Conservation (phyloP, 106 monocot genomes). For the Dactylorhiza incarnata region DNA sequence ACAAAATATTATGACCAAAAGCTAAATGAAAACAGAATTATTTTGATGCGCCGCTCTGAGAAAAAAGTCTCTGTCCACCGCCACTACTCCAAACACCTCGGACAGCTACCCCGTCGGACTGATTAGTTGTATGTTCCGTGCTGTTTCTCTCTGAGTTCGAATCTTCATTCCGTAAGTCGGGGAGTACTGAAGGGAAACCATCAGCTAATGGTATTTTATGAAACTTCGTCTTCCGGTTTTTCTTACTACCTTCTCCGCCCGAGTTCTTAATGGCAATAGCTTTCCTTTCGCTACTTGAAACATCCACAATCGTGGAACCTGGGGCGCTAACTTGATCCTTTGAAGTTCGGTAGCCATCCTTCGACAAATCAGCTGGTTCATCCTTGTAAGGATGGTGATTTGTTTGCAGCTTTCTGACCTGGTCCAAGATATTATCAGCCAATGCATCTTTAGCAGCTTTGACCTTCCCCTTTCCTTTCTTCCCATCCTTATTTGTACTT, state of each 20-base stretch:
- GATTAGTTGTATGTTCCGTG: conserved; percentile 6
- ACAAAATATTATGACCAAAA: neutral
- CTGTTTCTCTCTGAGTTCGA: conserved; percentile 15
- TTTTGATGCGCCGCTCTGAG: neutral
- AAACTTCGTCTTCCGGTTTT: conserved; percentile 51
- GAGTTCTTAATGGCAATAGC: neutral
- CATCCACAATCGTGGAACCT: conserved; percentile 1
- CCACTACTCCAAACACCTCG: conserved; percentile 75
- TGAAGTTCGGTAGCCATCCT: conserved; percentile 55
- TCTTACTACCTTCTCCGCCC: conserved; percentile 28
- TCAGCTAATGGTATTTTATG: conserved; percentile 58
- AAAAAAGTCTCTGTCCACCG: conserved; percentile 51
- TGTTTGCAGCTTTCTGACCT: conserved; percentile 54
- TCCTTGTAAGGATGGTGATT: conserved; percentile 28
- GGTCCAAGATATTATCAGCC: conserved; percentile 38
- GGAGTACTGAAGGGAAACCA: conserved; percentile 34
- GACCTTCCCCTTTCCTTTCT: conserved; percentile 40
- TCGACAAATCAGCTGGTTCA: conserved; percentile 55
- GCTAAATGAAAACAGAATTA: neutral
- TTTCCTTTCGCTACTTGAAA: conserved; percentile 15
- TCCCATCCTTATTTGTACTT: conserved; percentile 12
- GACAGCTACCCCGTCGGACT: conserved; percentile 12
- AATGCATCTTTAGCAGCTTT: conserved; percentile 32
- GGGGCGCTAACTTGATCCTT: conserved; percentile 1
- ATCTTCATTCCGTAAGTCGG: conserved; percentile 21